Evolutionary conservation across 1,139 yeast species (phyloP), one percentile per base, ranked within the genome.

Genomic region (Tardiomyces digboiensis): DNA sequence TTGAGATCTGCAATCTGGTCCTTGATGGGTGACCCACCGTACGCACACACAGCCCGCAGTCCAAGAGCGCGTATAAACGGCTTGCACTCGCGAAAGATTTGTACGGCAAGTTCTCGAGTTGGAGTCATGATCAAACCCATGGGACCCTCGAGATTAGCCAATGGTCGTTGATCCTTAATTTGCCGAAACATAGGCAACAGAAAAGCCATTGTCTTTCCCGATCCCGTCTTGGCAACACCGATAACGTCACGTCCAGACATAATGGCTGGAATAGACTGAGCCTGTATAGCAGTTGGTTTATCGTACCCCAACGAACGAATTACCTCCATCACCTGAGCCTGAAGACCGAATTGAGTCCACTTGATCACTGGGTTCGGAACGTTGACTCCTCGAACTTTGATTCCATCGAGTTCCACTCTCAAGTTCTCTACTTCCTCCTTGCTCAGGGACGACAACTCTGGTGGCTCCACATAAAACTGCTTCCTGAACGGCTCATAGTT

Each of bases 141-240:
- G 0, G 97, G 97, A 0, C 95, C 93, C 21, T 76, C 84, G 6
- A 68, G 71, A 2, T 65, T 62, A 1, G 67, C 55, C 26, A 85
- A 53, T 0, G 78, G 76, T 2, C 76, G 68, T 53, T 84, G 91
- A 41, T 82, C 91, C 49, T 74, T 76, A 5, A 93, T 76, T 49
- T 91, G 97, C 42, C 96, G 71, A 42, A 91, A 68, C 66, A 91
- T 65, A 0, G 98, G 97, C 10, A 93, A 60, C 8, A 88, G 68
- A 62, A 86, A 93, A 1, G 97, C 83, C 56, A 91, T 71, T 0
- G 98, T 93, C 59, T 91, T 91, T 1, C 98, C 98, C 2, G 97
- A 86, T 0, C 99, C 98, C 0, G 99, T 91, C 53, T 88, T 87
- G 0, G 98, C 97, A 26, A 91, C 83, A 6, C 96, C 97, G 43